A percentile compares a stretch with the other conserved stretches of the same genome.
These are phyloP conservation scores for Triticum aestivum DNA, from an alignment of 176 grass and related monocot species.

Conservation along the genomic window IWGSC_CS_RefSeq_v2.1 NC_057800.1:119367561-119368060, in stretches of 20 bases:
- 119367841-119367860: too few relatives aligned
- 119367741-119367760: not conserved
- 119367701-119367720: not conserved
- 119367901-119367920: not conserved
- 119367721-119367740: not conserved
- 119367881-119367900: slow-evolving; percentile 26
- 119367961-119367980: slow-evolving; percentile 36
- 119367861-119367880: not conserved
- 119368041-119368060: slow-evolving; percentile 24
- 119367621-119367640: not conserved
- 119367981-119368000: slow-evolving; percentile 52
- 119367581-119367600: not conserved
- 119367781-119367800: not conserved
- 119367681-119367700: not conserved
- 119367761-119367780: not conserved
- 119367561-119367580: not conserved
- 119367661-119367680: not conserved
- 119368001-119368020: slow-evolving; percentile 43
- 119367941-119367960: slow-evolving; percentile 44
- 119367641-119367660: not conserved
- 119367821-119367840: not conserved
- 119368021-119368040: slow-evolving; percentile 39
- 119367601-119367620: not conserved
- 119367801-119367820: not conserved
- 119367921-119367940: slow-evolving; percentile 35